Conservation (phyloP, 805 yeast species). For the Metschnikowia anglica region DNA sequence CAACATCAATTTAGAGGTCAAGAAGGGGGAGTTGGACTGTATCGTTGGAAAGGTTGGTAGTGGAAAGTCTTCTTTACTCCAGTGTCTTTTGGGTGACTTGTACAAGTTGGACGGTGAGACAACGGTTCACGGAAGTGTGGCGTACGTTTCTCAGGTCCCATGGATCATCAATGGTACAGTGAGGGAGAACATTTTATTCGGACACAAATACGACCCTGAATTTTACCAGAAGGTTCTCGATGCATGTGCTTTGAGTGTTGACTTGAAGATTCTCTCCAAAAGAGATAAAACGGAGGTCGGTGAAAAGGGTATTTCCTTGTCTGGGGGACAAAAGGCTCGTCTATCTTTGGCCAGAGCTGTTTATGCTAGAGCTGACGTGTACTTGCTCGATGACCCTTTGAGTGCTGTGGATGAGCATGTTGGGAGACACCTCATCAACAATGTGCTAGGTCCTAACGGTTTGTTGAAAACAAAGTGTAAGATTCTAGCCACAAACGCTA, state of each 20-base stretch:
- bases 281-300: constrained; percentile 94
- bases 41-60: constrained; percentile 88
- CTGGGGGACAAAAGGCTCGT: constrained; percentile 98
- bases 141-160: constrained; percentile 90
- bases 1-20: constrained; percentile 60
- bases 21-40: constrained; percentile 78
- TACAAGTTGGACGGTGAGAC: constrained; percentile 74
- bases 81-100: constrained; percentile 79
- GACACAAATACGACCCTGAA: constrained; percentile 75
- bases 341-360: constrained; percentile 93
- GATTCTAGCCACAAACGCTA: constrained; percentile 82
- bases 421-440: constrained; percentile 77
- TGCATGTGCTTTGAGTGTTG: constrained; percentile 85
- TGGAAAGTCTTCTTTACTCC: constrained; percentile 83
- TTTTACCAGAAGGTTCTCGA: constrained; percentile 78
- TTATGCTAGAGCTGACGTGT: constrained; percentile 89
- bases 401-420: constrained; percentile 99
- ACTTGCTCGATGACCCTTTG: constrained; percentile 85
- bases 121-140: constrained; percentile 69
- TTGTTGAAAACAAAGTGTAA: constrained; percentile 71
- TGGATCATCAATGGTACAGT: constrained; percentile 98
- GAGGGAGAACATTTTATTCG: constrained; percentile 87
- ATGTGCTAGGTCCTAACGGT: constrained; percentile 81
- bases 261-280: constrained; percentile 75
- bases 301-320: constrained; percentile 92